phyloP scores from a whole-genome alignment of 768 basidiomycete genomes.

The Podaxis sp. region DNA sequence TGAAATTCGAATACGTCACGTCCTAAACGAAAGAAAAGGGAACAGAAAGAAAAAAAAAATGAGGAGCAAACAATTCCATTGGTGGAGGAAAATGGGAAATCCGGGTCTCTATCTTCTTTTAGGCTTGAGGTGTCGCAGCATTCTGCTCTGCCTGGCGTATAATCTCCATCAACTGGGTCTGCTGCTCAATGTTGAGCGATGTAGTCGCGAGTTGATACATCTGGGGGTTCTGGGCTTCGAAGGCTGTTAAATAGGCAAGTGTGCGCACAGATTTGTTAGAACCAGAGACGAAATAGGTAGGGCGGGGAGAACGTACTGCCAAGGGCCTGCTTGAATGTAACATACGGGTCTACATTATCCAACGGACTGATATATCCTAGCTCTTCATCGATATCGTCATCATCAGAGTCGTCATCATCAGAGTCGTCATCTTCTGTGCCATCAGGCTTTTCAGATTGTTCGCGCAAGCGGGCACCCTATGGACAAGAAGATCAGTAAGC shows the following conservation, averaged over 20 bases:
- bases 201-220: constrained; percentile 77
- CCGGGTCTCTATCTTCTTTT: background rate
- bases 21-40: background rate
- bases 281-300: constrained; percentile 4
- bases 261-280: constrained; percentile 8
- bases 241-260: constrained; percentile 40
- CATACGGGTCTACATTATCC: constrained; percentile 77
- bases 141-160: constrained; percentile 68
- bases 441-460: constrained; percentile 52
- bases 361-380: constrained; percentile 84
- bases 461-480: constrained; percentile 73
- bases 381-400: constrained; percentile 75
- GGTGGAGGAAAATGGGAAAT: background rate
- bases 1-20: background rate
- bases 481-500: background rate
- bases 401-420: constrained; percentile 64
- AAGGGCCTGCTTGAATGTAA: constrained; percentile 75
- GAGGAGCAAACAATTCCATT: background rate
- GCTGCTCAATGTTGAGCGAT: constrained; percentile 68
- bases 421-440: constrained; percentile 56
- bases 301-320: constrained; percentile 50
- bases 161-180: constrained; percentile 82
- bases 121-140: constrained; percentile 24
- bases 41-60: background rate
- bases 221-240: constrained; percentile 71